Percentiles rank a stretch among this genome's conserved stretches.
These are phyloP conservation scores for Exophiala mesophila DNA, from an alignment of 2,329 filamentous ascomycete species.

Conservation along the genomic window DNA sequence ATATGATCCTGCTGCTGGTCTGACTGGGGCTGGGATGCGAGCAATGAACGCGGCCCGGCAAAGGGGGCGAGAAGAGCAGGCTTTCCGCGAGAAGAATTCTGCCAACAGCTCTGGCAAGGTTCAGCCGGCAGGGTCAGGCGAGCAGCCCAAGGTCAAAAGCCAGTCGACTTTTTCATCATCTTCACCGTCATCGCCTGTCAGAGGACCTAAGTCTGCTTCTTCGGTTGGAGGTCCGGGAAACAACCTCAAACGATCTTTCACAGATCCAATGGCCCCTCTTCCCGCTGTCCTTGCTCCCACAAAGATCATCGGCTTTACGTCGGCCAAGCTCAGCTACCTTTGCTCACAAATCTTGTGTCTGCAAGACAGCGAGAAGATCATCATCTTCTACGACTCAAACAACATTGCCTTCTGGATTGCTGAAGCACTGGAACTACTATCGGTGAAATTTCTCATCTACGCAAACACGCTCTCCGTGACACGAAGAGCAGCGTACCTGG, in stretches of 20 bases:
- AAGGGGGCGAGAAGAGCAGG: conserved; percentile 18
- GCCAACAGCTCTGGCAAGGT: conserved; percentile 10
- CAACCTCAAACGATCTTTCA: conserved; percentile 36
- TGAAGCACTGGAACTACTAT: conserved; percentile 69
- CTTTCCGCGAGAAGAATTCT: conserved; percentile 11
- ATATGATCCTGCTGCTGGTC: conserved; percentile 36
- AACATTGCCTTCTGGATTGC: conserved; percentile 84
- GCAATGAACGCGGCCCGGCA: conserved; percentile 29
- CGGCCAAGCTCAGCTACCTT: conserved; percentile 82
- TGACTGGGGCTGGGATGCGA: conserved; percentile 39
- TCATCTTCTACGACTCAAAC: conserved; percentile 87
- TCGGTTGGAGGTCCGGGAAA: too few species aligned
- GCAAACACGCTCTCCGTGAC: conserved; percentile 52
- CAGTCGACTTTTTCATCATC: conserved; percentile 10
- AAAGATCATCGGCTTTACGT: conserved; percentile 70
- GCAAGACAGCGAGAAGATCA: conserved; percentile 72
- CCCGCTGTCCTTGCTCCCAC: conserved; percentile 48
- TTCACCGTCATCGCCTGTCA: background rate
- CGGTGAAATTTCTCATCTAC: conserved; percentile 58
- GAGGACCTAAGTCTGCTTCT: background rate
- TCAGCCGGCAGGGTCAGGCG: conserved; percentile 9
- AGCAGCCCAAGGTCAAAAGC: conserved; percentile 23
- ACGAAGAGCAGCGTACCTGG: conserved; percentile 68
- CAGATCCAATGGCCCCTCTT: conserved; percentile 51
- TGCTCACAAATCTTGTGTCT: conserved; percentile 66